Base-by-base conservation (phyloP, 2,329 filamentous ascomycete genomes). In the Setomelanomma holmii region DNA sequence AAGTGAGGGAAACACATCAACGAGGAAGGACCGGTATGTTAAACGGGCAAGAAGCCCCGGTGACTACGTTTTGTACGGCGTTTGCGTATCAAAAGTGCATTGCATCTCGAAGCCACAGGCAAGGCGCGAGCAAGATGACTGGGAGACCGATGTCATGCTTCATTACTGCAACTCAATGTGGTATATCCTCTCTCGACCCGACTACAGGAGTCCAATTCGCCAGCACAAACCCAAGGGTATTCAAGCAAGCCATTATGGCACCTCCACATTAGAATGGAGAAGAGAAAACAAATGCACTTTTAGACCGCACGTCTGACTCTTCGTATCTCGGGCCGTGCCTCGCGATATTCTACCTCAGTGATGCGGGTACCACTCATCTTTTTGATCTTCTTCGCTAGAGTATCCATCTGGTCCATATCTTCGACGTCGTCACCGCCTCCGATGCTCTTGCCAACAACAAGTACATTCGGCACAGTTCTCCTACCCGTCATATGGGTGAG, bases 381-480 rank as follows among this genome's bases (percentile, higher is more conserved):
- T 72, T 85, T 86, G 57, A 98, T 82, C 73, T 87, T 95, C 49
- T 84, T 83, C 6, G 86, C 82, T 55, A 98, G 79, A 51, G 84
- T 84, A 58, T 87, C 86, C 24, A 83, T 81, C 22, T 79, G 75
- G 53, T 81, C 76, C 55, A 98, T 79, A 21, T 84, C 86, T 42
- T 86, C 83, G 50, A 99, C 84, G 55, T 97, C 91, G 70, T 98
- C 93, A 43, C 91, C 87, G 19, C 95, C 95, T 40, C 95, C 95
- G 55, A 98, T 91, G 75, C 89, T 95, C 73, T 88, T 87, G 40
- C 91, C 92, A 67, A 91, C 90, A 66, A 99, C 82, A 63, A 99
- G 82, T 30, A 98, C 84, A 71, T 99, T 99, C 14, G 95, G 95
- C 0, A 99, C 95, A 0, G 95, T 99, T 53, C 80, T 82, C 43